Percentiles rank a stretch among this genome's conserved stretches.
These are phyloP conservation scores for Mucor lusitanicus DNA, from an alignment of 371 early-diverging fungal species.

Conservation along the genomic window DNA sequence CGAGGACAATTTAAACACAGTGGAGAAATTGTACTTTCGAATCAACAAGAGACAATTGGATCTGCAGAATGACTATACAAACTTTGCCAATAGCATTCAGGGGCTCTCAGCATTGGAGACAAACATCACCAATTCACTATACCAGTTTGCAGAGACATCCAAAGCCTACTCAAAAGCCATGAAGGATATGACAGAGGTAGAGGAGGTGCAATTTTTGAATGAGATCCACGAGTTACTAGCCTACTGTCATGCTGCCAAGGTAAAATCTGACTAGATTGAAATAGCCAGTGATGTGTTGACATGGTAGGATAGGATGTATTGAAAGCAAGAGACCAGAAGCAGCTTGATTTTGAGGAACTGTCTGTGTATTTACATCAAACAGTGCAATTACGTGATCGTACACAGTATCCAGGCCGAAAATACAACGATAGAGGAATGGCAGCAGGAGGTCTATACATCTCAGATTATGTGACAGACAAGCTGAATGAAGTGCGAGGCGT, in stretches of 20 bases:
- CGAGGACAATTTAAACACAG: constrained; percentile 79
- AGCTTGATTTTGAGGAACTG: constrained; percentile 90
- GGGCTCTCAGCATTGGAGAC: constrained; percentile 85
- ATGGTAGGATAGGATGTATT: constrained; percentile 58
- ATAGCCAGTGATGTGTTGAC: too few relatives aligned
- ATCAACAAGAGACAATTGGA: constrained; percentile 83
- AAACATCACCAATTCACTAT: constrained; percentile 73
- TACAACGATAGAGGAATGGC: constrained; percentile 18
- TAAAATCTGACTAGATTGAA: constrained; percentile 20
- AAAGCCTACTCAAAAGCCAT: constrained; percentile 67
- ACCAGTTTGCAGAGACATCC: constrained; percentile 72
- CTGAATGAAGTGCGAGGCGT: constrained; percentile 88
- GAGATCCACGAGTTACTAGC: constrained; percentile 84
- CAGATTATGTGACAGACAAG: constrained; percentile 84
- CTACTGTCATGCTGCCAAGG: constrained; percentile 90
- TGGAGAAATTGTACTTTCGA: constrained; percentile 78
- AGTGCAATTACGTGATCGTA: constrained; percentile 61
- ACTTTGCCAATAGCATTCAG: constrained; percentile 72
- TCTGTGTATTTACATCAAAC: constrained; percentile 73
- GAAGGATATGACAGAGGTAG: constrained; percentile 75
- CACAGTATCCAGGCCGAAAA: constrained; percentile 44
- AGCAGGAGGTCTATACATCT: constrained; percentile 56
- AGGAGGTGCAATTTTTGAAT: constrained; percentile 38
- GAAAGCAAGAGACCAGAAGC: constrained; percentile 91
- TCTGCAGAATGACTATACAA: constrained; percentile 75